Conservation (phyloP, 805 yeast genomes). For the Ascoidea tarda region DNA sequence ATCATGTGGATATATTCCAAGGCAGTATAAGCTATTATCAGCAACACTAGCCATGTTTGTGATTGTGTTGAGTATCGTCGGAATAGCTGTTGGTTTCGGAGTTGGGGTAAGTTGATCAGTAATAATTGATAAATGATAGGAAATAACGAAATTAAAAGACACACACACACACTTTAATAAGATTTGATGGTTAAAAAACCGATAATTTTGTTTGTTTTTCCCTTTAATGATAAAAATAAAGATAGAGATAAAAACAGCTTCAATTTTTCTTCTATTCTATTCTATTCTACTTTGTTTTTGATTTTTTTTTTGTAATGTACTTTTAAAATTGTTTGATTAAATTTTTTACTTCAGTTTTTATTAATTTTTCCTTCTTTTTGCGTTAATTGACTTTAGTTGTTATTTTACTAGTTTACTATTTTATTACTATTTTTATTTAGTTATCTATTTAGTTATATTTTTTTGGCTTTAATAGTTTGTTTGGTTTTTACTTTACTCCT, state of each 20-base stretch:
- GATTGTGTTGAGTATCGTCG: constrained; percentile 17
- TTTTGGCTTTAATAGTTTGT: too few species aligned
- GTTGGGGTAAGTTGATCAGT: constrained; percentile 20
- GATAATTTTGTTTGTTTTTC: too few species aligned
- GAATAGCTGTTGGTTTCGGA: constrained; percentile 32
- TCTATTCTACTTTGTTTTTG: background rate
- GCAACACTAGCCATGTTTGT: constrained; percentile 7
- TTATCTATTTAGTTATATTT: too few species aligned
- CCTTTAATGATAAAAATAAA: background rate
- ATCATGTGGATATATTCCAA: constrained; percentile 7
- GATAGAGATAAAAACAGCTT: background rate
- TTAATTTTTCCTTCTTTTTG: background rate
- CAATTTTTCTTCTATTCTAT: constrained; percentile 1
- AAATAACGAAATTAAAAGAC: too few species aligned
- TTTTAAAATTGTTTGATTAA: background rate
- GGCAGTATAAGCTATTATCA: constrained; percentile 9
- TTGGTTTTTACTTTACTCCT: too few species aligned
- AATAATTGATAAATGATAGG: too few species aligned
- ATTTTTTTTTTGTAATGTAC: too few species aligned
- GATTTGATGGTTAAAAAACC: background rate
- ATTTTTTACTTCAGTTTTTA: background rate
- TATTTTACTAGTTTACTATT: too few species aligned
- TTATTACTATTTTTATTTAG: too few species aligned
- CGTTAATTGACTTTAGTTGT: background rate
- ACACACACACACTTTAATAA: too few species aligned